Base-by-base conservation (phyloP, 148 eudicot genomes). In the Fagopyrum esculentum region DNA sequence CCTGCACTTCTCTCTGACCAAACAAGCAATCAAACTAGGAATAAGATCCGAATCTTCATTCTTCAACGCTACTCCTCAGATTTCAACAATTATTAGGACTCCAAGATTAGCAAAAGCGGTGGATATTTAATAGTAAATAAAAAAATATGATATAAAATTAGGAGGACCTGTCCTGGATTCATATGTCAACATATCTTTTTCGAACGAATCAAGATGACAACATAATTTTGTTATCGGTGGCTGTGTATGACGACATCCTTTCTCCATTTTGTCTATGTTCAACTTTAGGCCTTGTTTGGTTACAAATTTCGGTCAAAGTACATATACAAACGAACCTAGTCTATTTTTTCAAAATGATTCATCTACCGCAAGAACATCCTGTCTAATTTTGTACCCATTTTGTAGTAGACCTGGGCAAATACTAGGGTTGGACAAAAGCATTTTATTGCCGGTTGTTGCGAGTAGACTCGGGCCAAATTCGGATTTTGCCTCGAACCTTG, bases 241-340 rank as follows among this genome's bases (percentile, higher is more conserved):
- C 75, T 47, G 77, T 79, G 57, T 63, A 70, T 83, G 73, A 55
- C 80, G 85, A 83, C 85, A 83, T 83, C 66, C 74, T 70, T 69
- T 55, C 77, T 50, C 16, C 78, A 45, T 59, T 6, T 43, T 30
- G 4, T 55, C 51, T 59, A 35, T 35, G 40, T 35, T 35, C 40
- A 35, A 35, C 2, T 35, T 35, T 35, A 35, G 40, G 40, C 2
- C 40, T 35, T 35, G 40, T 35, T 35, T 35, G 40, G 40, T 35
- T 35, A 35, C 40, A 35, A 35, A 35, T 35, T 35, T 0, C 2
- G 3, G 40, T 35, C 40, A 35, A 35, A 35, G 3, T 35, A 35
- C 40, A 35, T 35, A 35, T 1, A 35, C 40, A 35, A 35, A 35
- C 40, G 40, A 35, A 35, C 40, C 40, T 35, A 35, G 40, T 1